Conservation (phyloP, 352 stramenopile genomes). For the Pythium pectinolyticum region DNA sequence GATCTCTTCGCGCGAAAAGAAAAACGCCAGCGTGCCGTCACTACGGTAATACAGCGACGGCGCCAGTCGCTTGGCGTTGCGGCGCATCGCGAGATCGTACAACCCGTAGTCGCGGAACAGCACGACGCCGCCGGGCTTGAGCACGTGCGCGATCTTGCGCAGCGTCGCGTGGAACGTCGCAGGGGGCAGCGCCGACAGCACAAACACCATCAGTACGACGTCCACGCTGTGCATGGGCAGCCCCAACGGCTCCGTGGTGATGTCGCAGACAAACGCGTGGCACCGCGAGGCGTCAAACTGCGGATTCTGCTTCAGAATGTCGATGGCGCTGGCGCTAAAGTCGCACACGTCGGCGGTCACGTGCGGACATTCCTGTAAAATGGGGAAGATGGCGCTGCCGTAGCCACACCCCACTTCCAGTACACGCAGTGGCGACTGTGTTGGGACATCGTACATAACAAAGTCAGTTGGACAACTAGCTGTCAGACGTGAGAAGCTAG, state of each 20-base stretch:
- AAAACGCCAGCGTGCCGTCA: conserved; percentile 76
- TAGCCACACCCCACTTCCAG: conserved; percentile 87
- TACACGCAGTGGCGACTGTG: conserved; percentile 43
- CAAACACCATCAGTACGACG: conserved; percentile 83
- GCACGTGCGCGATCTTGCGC: conserved; percentile 50
- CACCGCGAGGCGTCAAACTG: conserved; percentile 52
- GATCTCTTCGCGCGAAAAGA: conserved; percentile 70
- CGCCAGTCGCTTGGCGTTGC: conserved; percentile 65
- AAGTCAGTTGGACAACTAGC: neutral
- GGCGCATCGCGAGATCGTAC: conserved; percentile 86
- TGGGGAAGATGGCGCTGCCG: conserved; percentile 85
- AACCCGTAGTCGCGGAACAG: conserved; percentile 88
- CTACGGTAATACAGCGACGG: conserved; percentile 70
- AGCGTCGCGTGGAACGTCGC: conserved; percentile 49
- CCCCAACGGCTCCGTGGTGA: conserved; percentile 52
- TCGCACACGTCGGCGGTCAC: conserved; percentile 76
- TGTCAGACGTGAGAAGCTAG: neutral
- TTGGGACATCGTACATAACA: neutral
- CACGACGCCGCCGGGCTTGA: conserved; percentile 67
- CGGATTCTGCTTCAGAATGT: conserved; percentile 57
- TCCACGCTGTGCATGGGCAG: conserved; percentile 59
- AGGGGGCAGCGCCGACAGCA: conserved; percentile 74
- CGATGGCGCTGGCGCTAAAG: conserved; percentile 80
- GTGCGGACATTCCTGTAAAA: conserved; percentile 63
- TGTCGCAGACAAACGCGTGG: conserved; percentile 73